Percentiles rank a stretch among this genome's conserved stretches.
phyloP scores from a whole-genome alignment of 345 rosid genomes.

The Eucalyptus regnans region DNA sequence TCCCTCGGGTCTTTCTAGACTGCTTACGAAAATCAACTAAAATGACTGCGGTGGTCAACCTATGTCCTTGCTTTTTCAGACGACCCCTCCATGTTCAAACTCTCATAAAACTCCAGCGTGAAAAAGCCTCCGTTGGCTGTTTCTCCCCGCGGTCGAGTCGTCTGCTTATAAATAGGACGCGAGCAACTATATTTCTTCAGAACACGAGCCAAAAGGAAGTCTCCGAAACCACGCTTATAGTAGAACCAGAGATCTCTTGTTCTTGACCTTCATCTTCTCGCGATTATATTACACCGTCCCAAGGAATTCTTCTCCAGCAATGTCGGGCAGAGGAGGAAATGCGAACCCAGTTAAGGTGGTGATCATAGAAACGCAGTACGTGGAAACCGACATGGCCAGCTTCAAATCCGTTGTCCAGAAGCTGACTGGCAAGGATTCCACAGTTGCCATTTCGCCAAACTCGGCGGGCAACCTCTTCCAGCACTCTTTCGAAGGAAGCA shows the following conservation, averaged over 20 bases:
- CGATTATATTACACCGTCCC: background rate
- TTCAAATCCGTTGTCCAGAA: slow-evolving; percentile 1
- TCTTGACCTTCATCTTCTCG: background rate
- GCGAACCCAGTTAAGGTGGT: background rate
- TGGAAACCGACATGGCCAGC: background rate
- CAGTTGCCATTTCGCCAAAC: background rate
- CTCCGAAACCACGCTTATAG: background rate
- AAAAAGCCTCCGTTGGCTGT: background rate
- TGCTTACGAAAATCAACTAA: background rate
- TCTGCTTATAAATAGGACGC: background rate
- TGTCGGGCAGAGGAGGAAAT: background rate
- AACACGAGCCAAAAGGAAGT: background rate
- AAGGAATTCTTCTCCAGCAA: background rate
- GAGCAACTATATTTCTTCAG: background rate
- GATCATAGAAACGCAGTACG: background rate
- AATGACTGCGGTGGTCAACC: background rate
- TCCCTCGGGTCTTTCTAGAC: background rate
- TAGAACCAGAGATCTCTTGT: background rate
- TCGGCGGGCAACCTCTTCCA: background rate
- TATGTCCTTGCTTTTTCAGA: background rate
- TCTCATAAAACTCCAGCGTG: background rate
- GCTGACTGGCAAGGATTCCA: background rate
- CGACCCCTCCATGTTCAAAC: background rate
- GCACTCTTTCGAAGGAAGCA: background rate
- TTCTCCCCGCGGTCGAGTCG: background rate